A percentile compares a stretch with the other conserved stretches of the same genome.
These are phyloP conservation scores for Tetracladium setigerum DNA, from an alignment of 495 filamentous ascomycete genomes.

Conservation along the genomic window DNA sequence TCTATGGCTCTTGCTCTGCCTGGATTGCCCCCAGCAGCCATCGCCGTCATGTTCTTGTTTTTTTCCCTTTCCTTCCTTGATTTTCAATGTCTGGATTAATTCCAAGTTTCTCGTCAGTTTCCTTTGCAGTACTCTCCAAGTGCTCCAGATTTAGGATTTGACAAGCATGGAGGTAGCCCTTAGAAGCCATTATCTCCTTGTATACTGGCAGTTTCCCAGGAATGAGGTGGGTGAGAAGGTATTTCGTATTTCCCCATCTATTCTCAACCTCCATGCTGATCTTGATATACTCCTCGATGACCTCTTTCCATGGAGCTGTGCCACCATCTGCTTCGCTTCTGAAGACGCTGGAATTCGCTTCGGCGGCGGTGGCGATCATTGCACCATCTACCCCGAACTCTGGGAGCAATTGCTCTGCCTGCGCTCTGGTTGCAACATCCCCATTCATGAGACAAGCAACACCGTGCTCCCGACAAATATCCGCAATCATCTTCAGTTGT, in stretches of 20 bases:
- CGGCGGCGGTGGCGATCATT: conserved; percentile 93
- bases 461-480: conserved; percentile 69
- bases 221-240: conserved; percentile 72
- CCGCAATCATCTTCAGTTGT: conserved; percentile 71
- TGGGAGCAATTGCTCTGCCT: conserved; percentile 57
- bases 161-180: conserved; percentile 59
- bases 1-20: not conserved
- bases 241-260: conserved; percentile 86
- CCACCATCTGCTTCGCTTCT: conserved; percentile 55
- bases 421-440: conserved; percentile 64
- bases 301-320: conserved; percentile 60
- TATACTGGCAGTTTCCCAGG: conserved; percentile 65
- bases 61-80: conserved; percentile 45
- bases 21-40: conserved; percentile 31
- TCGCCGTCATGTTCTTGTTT: conserved; percentile 38
- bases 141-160: conserved; percentile 53
- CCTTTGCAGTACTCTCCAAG: conserved; percentile 46
- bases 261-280: conserved; percentile 71
- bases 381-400: conserved; percentile 84
- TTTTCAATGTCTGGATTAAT: conserved; percentile 40
- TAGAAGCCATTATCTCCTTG: conserved; percentile 43
- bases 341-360: conserved; percentile 83
- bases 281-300: conserved; percentile 66
- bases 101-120: conserved; percentile 56
- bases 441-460: conserved; percentile 94